Percentiles rank a stretch among this genome's conserved stretches.
Conservation (phyloP, 192 early-diverging fungal species). For the Umbelopsis ramanniana region DNA sequence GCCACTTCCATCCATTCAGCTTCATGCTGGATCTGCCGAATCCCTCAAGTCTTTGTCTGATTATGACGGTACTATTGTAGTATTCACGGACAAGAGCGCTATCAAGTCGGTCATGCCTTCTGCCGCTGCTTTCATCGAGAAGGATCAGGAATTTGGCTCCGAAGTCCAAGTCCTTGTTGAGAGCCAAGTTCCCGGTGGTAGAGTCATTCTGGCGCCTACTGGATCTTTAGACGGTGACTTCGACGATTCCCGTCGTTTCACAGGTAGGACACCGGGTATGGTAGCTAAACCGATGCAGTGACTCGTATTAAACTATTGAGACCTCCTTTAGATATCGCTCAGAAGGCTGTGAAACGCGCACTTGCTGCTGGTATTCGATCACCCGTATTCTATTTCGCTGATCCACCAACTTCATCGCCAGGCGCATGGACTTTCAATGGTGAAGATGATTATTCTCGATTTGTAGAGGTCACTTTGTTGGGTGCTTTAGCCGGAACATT, state of each 20-base stretch:
- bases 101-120: conserved; percentile 27
- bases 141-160: conserved; percentile 51
- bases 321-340: conserved; percentile 56
- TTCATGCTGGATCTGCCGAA: neutral
- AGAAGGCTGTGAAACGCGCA: conserved; percentile 67
- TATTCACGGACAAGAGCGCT: conserved; percentile 33
- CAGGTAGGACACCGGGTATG: conserved; percentile 29
- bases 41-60: conserved; percentile 6
- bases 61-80: conserved; percentile 40
- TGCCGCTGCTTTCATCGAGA: conserved; percentile 23
- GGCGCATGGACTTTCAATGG: conserved; percentile 33
- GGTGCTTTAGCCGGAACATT: conserved; percentile 75
- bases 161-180: conserved; percentile 38
- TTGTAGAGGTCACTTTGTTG: conserved; percentile 74
- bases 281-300: neutral
- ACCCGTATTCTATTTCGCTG: conserved; percentile 67
- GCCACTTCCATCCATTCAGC: neutral
- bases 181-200: conserved; percentile 59
- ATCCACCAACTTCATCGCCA: conserved; percentile 42
- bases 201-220: conserved; percentile 77
- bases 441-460: conserved; percentile 66
- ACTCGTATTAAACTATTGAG: neutral
- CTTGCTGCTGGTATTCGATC: conserved; percentile 62
- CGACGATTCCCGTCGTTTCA: conserved; percentile 81
- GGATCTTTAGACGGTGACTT: conserved; percentile 73